phyloP scores from a whole-genome alignment of 345 rosid genomes.

The Passiflora organensis region DNA sequence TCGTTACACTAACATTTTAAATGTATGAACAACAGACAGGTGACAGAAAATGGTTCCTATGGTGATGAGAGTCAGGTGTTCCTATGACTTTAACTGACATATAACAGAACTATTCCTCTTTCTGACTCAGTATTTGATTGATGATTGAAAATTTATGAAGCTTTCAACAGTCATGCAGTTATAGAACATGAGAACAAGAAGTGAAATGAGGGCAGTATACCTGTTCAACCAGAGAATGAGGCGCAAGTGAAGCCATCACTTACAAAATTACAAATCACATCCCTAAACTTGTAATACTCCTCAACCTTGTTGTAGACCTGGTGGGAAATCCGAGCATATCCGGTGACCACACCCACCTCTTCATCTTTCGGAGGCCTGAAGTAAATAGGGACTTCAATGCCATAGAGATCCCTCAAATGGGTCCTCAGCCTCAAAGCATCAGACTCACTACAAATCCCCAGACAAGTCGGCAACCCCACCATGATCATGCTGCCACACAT shows the following conservation, averaged over 20 bases:
- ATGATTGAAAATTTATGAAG: no score
- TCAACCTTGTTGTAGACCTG: slow-evolving; percentile 80
- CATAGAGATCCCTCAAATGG: slow-evolving; percentile 57
- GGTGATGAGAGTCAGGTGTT: no score
- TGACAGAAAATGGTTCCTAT: no score
- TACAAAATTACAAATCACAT: slow-evolving; percentile 52
- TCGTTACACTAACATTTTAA: no score
- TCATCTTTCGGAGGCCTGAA: slow-evolving; percentile 52
- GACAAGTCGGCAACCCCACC: slow-evolving; percentile 80
- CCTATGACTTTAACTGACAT: no score
- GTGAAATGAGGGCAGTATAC: slow-evolving; percentile 26
- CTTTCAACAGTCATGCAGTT: no score
- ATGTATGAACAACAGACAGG: no score
- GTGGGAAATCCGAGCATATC: slow-evolving; percentile 77
- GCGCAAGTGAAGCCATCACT: slow-evolving; percentile 51
- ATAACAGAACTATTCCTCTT: no score
- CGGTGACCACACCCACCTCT: slow-evolving; percentile 44
- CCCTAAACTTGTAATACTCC: slow-evolving; percentile 71
- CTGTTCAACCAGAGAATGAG: slow-evolving; percentile 37
- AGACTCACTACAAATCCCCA: slow-evolving; percentile 47
- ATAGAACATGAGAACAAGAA: background rate
- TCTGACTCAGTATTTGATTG: no score
- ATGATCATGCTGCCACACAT: slow-evolving; percentile 87
- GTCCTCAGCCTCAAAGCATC: slow-evolving; percentile 58
- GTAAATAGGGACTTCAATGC: slow-evolving; percentile 72